Base-by-base conservation (phyloP, 116 monocot species). In the Phalaenopsis hybrid region DNA sequence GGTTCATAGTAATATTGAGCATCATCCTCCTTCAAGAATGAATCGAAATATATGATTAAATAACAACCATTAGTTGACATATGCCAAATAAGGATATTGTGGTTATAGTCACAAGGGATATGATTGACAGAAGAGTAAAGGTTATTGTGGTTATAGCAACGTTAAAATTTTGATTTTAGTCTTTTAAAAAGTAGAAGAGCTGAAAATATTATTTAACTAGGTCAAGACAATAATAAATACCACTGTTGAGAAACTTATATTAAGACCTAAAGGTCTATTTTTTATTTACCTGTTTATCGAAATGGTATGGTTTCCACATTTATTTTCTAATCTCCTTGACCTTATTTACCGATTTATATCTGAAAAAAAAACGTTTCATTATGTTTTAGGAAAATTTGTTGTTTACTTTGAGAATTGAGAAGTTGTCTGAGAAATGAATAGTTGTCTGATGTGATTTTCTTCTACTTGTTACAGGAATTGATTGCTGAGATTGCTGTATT, bases 401-500 rank as follows among this genome's bases (percentile, higher is more conserved):
- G 55, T 41, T 73, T 33, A 5, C 73, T 37, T 73, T 16, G 73
- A 16, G 28, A 75, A 75, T 46, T 75, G n/a, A 16, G 16, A 55
- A 33, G 37, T 41, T 5, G 21, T 31, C 31, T 16, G 73, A 16
- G 28, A 75, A 75, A 21, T 75, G n/a, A 16, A 2, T 15, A 33
- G 37, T 41, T 5, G 21, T 46, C 75, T 48, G 20, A 41, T 31
- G 41, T 16, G 31, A 41, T 73, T n/a, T 46, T 75, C 44, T n/a
- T 72, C 55, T 21, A 61, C 80, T 70, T 34, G 6, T 77, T 86
- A 15, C 79, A 97, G 97, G 94, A 97, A 79, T 78, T 94, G 70
- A 85, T 82, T 75, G 81, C 91, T 81, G 97, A 97, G 84, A 94
- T 97, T 88, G 69, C 85, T 77, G 89, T 73, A 74, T 88, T 97